Percentiles rank a stretch among this genome's conserved stretches.
These are phyloP conservation scores for Trichosporon ovoides DNA, from an alignment of 1,284 basidiomycete genomes.

Conservation along the genomic window DNA sequence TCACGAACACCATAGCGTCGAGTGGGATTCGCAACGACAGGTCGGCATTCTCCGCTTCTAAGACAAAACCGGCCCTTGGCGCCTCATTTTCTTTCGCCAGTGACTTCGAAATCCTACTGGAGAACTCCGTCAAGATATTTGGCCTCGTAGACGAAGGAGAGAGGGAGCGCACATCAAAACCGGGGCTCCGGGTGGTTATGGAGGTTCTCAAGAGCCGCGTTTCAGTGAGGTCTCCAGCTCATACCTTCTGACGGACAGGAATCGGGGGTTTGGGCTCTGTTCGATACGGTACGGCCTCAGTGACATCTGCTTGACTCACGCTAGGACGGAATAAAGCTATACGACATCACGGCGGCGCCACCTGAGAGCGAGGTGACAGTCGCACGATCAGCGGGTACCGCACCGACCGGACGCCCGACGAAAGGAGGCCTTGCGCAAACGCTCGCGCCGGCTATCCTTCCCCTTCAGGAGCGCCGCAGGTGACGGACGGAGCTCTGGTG, in stretches of 20 bases:
- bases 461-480: background rate
- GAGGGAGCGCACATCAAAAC: conserved; percentile 28
- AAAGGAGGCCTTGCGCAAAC: conserved; percentile 32
- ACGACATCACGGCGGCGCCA: conserved; percentile 33
- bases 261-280: conserved; percentile 39
- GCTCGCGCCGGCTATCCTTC: conserved; percentile 24
- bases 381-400: conserved; percentile 28
- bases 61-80: conserved; percentile 41
- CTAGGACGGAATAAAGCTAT: conserved; percentile 36
- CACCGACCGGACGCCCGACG: conserved; percentile 27
- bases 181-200: conserved; percentile 37
- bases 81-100: conserved; percentile 34
- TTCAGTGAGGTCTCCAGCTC: conserved; percentile 13
- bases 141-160: conserved; percentile 41
- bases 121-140: conserved; percentile 43
- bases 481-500: background rate
- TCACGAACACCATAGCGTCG: conserved; percentile 33
- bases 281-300: conserved; percentile 39
- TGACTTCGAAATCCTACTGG: conserved; percentile 41
- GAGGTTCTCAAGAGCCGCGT: conserved; percentile 45
- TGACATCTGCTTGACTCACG: conserved; percentile 8
- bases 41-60: conserved; percentile 40
- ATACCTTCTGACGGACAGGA: conserved; percentile 25
- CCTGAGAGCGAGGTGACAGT: conserved; percentile 32
- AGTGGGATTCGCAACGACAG: conserved; percentile 34